Percentiles rank a stretch among this genome's conserved stretches.
Evolutionary conservation across 2,329 filamentous ascomycete genomes (phyloP).

Genomic region (Colletotrichum gigasporum): DNA sequence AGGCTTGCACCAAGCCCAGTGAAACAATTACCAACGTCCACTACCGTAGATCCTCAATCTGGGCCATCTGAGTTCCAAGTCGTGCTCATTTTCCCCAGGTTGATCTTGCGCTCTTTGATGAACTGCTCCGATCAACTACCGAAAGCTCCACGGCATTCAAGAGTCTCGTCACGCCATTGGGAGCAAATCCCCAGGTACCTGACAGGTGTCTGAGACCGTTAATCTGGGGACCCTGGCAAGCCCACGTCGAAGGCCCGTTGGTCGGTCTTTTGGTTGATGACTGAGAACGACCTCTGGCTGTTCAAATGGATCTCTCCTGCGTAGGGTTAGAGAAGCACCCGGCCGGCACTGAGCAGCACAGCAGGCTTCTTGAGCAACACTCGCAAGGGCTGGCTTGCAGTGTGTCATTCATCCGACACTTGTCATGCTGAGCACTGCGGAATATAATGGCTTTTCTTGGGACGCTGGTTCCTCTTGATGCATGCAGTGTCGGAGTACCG

Average conservation of each 20-base stretch:
- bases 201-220: slow-evolving; percentile 2
- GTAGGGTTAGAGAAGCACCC: no score
- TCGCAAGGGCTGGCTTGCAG: no score
- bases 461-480: neutral
- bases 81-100: neutral
- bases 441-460: no score
- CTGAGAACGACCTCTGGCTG: neutral
- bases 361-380: no score
- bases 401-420: no score
- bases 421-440: no score
- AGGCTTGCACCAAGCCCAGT: neutral
- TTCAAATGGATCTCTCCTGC: no score
- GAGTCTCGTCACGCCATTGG: neutral
- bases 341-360: no score
- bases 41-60: neutral
- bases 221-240: slow-evolving; percentile 1
- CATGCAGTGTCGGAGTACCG: no score
- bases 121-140: neutral
- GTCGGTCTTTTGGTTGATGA: neutral
- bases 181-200: neutral
- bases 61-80: neutral
- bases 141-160: neutral
- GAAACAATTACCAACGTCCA: neutral
- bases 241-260: neutral
- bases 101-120: neutral